Base-by-base conservation (phyloP, 2,329 filamentous ascomycete genomes). In the Coleophoma crateriformis region DNA sequence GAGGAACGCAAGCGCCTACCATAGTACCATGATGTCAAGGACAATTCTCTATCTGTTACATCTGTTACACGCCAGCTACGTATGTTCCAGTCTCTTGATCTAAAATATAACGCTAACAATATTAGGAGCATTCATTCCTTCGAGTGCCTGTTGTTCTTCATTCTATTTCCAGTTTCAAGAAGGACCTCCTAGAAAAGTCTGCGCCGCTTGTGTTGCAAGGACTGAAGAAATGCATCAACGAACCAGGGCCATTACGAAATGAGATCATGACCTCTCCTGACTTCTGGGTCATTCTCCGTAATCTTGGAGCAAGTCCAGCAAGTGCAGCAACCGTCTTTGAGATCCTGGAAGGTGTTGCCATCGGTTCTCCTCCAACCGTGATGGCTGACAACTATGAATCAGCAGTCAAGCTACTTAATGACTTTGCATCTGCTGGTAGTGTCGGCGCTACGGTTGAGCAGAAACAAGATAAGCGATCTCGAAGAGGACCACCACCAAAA, bases 241-340 rank as follows among this genome's bases (percentile, higher is more conserved):
- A 87, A 52, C 82, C 89, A 1, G 84, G 84, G 22, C 82, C 87
- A 12, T 73, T 99, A 27, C 84, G 89, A 50, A 96, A 88, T 58
- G 92, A 97, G 69, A 88, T 97, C 58, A 95, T 95, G 69, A 92
- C 89, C 13, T 97, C 92, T 15, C 94, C 94, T 0, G 94, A 99
- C 64, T 97, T 99, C 67, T 99, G 94, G 94, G 86, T 87, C 5
- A 88, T 96, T 13, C 74, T 99, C 47, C 85, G 90, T 53, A 80
- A 83, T 33, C 73, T 99, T 15, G 83, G 88, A 43, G 74, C 76
- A 20, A 79, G 85, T 53, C 71, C 81, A 3, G 84, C 88, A 47
- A 85, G 87, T 22, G 87, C 90, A 2, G 76, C 84, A 0, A 77
- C 85, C 14, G 90, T 95, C 0, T 97, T 97, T 65, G 82, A 87